Base-by-base conservation (phyloP, 306 rosid genomes). In the Leucaena leucocephala region DNA sequence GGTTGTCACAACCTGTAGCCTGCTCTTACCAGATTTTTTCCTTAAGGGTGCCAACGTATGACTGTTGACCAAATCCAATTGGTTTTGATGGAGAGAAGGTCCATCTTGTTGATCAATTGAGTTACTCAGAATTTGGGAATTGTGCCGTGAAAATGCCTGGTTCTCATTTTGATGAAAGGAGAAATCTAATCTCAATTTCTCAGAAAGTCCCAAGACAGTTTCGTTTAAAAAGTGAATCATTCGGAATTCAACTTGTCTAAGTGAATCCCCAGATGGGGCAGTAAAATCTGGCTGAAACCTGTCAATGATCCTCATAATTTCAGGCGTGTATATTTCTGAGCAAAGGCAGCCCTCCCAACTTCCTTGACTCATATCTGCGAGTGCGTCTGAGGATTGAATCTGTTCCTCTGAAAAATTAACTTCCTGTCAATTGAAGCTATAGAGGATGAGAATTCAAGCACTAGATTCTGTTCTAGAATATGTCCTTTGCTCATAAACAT, bases 241-340 rank as follows among this genome's bases (percentile, higher is more conserved):
- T 54, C 95, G 91, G 78, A 91, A 93, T 73, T 95, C 98, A 9
- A 95, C 96, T 86, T 91, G 98, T 86, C 99, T 85, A 63, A 95
- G 96, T 46, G 99, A 90, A 83, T 93, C 99, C 62, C 99, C 99
- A 35, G 96, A 86, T 69, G 99, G 98, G 34, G 97, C 90, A 35
- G 96, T 72, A 78, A 95, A 95, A 88, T 95, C 99, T 2, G 98
- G 99, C 81, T 95, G 98, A 68, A 84, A 78, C 48, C 86, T 78
- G 75, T 95, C 99, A 46, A 93, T 87, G 84, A 87, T 82, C 82
- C 85, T 76, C 83, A 82, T 44, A 78, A 87, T 74, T 82, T 95
- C 98, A 45, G 97, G 88, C 17, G 97, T 89, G 81, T 87, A 91
- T 77, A 91, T 89, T 84, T 95, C 98, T 34, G 98, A 95, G 46